Conservation (phyloP, 176 grass and related monocot species). For the Typha latifolia region DNA sequence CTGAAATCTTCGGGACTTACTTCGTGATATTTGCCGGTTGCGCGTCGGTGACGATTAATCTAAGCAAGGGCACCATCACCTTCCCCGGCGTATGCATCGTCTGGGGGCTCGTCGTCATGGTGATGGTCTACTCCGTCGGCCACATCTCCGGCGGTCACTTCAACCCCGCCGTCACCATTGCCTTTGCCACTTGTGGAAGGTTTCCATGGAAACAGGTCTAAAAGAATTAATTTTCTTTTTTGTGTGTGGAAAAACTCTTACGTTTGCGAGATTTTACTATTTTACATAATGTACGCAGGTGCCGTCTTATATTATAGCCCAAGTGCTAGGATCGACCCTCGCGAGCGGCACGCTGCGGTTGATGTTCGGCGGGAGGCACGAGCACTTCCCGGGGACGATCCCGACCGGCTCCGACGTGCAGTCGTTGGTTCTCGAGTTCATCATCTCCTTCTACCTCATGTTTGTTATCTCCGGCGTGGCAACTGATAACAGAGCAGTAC, state of each 20-base stretch:
- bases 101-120: conserved; percentile 75
- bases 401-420: conserved; percentile 57
- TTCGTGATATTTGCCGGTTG: conserved; percentile 86
- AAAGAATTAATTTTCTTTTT: too few relatives aligned
- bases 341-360: conserved; percentile 52
- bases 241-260: too few relatives aligned
- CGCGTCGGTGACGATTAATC: conserved; percentile 63
- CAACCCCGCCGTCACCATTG: conserved; percentile 92
- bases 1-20: conserved; percentile 79
- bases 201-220: conserved; percentile 92
- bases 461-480: conserved; percentile 85
- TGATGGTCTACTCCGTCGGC: conserved; percentile 84
- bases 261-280: too few relatives aligned
- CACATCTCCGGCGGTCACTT: conserved; percentile 96
- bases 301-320: conserved; percentile 46
- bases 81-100: conserved; percentile 68
- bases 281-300: conserved; percentile 20
- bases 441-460: conserved; percentile 84
- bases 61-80: conserved; percentile 48
- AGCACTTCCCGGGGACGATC: conserved; percentile 54
- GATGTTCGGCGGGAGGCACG: conserved; percentile 56
- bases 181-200: conserved; percentile 72
- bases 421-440: conserved; percentile 70
- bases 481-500: conserved; percentile 77
- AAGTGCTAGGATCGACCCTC: conserved; percentile 49